Percentiles rank a stretch among this genome's conserved stretches.
These are phyloP conservation scores for Kuraishia molischiana DNA, from an alignment of 805 yeast species.

Conservation along the genomic window DNA sequence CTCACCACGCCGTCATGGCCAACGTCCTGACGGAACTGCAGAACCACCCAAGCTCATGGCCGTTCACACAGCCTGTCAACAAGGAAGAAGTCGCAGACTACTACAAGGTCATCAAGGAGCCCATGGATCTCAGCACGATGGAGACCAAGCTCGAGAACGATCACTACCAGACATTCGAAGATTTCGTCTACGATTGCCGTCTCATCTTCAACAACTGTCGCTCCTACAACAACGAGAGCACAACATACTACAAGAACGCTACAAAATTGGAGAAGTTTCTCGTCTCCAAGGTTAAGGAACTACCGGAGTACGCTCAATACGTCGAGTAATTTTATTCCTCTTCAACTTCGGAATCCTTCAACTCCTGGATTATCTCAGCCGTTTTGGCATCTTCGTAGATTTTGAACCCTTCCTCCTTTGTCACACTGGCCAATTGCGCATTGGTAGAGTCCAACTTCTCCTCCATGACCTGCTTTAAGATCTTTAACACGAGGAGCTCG, in stretches of 20 bases:
- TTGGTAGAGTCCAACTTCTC: slow-evolving; percentile 92
- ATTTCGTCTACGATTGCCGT: slow-evolving; percentile 81
- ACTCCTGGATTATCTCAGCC: slow-evolving; percentile 64
- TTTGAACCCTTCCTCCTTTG: slow-evolving; percentile 76
- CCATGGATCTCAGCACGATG: slow-evolving; percentile 96
- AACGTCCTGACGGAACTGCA: slow-evolving; percentile 80
- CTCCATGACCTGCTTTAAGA: slow-evolving; percentile 97
- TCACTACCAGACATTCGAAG: slow-evolving; percentile 83
- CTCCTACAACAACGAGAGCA: slow-evolving; percentile 84
- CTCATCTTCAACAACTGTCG: slow-evolving; percentile 87
- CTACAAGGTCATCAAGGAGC: slow-evolving; percentile 92
- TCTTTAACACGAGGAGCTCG: slow-evolving; percentile 78
- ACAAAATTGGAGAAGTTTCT: slow-evolving; percentile 87
- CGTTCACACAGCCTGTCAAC: slow-evolving; percentile 88
- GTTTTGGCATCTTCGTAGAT: slow-evolving; percentile 79
- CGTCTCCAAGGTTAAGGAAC: slow-evolving; percentile 71
- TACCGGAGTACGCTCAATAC: slow-evolving; percentile 83
- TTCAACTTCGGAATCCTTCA: slow-evolving; percentile 62
- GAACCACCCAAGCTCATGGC: slow-evolving; percentile 97
- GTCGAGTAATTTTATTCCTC: slow-evolving; percentile 35
- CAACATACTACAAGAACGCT: slow-evolving; percentile 94
- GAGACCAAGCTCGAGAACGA: slow-evolving; percentile 88
- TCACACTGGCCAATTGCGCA: slow-evolving; percentile 91
- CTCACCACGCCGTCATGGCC: slow-evolving; percentile 91
- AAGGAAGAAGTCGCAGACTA: slow-evolving; percentile 93